Base-by-base conservation (phyloP, 139 green algal genomes). In the Closterium sp. region DNA sequence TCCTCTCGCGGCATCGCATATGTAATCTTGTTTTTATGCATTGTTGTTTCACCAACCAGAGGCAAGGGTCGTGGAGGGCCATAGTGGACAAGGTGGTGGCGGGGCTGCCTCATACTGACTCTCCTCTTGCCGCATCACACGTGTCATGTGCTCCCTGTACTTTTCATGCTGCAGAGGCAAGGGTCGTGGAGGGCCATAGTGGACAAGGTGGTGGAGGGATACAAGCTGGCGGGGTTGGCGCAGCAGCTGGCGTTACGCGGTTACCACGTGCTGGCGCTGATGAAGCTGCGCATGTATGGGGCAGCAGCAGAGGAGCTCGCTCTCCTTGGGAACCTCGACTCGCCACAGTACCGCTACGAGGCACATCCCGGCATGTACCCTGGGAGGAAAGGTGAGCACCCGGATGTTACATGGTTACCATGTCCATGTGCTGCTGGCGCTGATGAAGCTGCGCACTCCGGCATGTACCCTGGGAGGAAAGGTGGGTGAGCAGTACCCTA, bases 281-380 rank as follows among this genome's bases (percentile, higher is more conserved):
- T 94, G 24, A 94, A 94, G 88, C 89, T 94, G 89, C 62, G 91
- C 28, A 95, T 95, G 92, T 94, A 92, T 5, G 92, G 92, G 27
- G 91, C 91, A 22, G 92, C 92, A 2, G 91, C 88, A 30, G 92
- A 95, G 50, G 92, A 95, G 92, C 86, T 95, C 28, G 86, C 85
- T 9, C 28, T 42, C 2, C 4, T 94, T 0, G 92, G 92, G 0
- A 88, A 93, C 79, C 45, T 95, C 7, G 91, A 92, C 27, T 70
- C 62, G 6, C 32, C 92, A 13, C 34, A 94, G 70, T 94, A 94
- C 88, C 84, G 73, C 1, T 92, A 92, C 86, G 70, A 95, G 91
- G 42, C 90, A 7, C 34, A 92, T 27, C 92, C 92, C 0, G n/a
- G 70, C 27, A 28, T 92, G 31, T 94, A 93, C 32, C 89, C 86